phyloP scores from a whole-genome alignment of 2,329 filamentous ascomycete species.

The Thielaviopsis populi region DNA sequence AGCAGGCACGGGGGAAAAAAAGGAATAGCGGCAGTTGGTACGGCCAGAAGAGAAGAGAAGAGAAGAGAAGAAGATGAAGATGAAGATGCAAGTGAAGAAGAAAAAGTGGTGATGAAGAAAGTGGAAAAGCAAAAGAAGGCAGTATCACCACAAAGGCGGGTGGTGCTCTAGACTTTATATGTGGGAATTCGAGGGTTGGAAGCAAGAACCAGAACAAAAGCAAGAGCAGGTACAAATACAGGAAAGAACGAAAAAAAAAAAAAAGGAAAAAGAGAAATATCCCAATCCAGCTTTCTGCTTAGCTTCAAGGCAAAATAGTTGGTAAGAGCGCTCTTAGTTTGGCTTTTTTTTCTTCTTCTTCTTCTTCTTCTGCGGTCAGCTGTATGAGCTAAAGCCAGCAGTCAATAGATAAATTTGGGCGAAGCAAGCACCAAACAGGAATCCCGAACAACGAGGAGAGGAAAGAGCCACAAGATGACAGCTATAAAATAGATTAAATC shows the following conservation, averaged over 20 bases:
- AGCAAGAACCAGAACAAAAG: background rate
- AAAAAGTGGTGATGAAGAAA: background rate
- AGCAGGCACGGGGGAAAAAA: background rate
- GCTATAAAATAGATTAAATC: constrained; percentile 1
- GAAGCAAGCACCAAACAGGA: background rate
- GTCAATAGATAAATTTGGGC: background rate
- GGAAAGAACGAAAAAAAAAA: background rate
- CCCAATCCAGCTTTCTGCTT: background rate
- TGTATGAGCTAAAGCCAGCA: background rate
- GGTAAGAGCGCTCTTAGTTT: background rate
- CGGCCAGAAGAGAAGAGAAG: background rate
- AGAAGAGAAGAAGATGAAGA: background rate
- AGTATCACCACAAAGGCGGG: background rate
- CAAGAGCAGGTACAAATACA: background rate
- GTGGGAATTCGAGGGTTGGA: background rate
- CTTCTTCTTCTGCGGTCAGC: background rate
- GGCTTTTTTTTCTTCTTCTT: background rate
- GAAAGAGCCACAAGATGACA: background rate
- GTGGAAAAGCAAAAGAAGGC: background rate
- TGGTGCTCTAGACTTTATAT: background rate
- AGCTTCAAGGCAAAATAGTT: background rate
- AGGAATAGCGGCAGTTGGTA: background rate
- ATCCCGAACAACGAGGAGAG: background rate
- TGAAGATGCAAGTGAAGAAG: background rate
- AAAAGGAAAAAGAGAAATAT: background rate